Evolutionary conservation across 345 rosid genomes (phyloP), one percentile per base, ranked within the genome.

Genomic region (Luvunga scandens): DNA sequence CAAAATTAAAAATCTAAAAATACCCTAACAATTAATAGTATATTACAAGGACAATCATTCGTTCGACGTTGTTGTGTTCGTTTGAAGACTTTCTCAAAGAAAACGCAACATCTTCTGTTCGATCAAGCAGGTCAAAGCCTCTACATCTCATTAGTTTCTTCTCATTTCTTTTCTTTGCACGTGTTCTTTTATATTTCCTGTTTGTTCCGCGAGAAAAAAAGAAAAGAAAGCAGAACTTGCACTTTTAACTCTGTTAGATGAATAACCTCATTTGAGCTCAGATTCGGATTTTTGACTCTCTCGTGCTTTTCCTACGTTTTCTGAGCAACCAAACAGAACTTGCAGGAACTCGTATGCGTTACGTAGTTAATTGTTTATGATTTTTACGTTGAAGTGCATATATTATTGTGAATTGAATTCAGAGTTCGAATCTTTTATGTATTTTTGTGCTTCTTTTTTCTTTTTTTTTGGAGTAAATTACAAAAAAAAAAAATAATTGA

Each of bases 61-160:
- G 8, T 25, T 18, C 72, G 27, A 45, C 38, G 27, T 70, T 27
- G 38, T 53, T 21, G 50, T 45, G 50, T 45, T 45, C 50, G 18
- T 45, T 31, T 69, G 73, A 8, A 48, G 61, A 16, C 73, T 27
- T 24, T 18, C 73, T 27, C 73, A 30, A 38, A 53, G 7, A 18
- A 10, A 71, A 9, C 24, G 59, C 9, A 53, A 30, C 62, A 21
- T 22, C 18, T 18, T 55, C 25, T 31, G 60, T 53, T 50, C 36
- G 59, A 71, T 71, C 74, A 30, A 7, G 55, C 62, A 71, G 74
- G 74, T 71, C 42, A 30, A 50, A 30, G 24, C 61, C 5, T 53
- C 62, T 71, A 9, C 24, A 30, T 30, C 74, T 71, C 59, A 27
- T 4, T 5, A 5, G 7, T 8, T 42, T 69, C 59, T 48, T 25